Conservation (phyloP, 345 rosid species). For the Camelina neglecta region DNA sequence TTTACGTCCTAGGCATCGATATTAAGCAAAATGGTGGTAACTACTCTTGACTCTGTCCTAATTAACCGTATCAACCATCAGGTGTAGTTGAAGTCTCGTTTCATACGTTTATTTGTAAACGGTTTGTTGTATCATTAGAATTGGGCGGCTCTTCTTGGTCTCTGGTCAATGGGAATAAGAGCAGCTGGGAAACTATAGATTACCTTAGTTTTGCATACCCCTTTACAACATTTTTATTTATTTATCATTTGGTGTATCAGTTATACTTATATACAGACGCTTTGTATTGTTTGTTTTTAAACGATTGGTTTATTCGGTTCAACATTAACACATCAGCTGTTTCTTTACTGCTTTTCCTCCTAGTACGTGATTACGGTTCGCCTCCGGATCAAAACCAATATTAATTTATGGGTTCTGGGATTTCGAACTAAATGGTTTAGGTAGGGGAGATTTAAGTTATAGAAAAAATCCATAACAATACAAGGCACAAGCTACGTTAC, state of each 20-base stretch:
- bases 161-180: conserved; percentile 16
- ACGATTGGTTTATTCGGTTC: conserved; percentile 8
- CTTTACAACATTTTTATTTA: conserved; percentile 14
- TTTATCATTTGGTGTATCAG: conserved; percentile 9
- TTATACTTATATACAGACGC: neutral
- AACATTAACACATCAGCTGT: neutral
- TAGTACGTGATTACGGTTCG: too few species aligned
- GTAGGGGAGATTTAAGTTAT: too few species aligned
- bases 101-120: neutral
- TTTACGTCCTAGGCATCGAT: conserved; percentile 39
- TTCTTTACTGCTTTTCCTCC: neutral
- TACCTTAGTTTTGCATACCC: neutral
- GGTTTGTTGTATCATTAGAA: conserved; percentile 37
- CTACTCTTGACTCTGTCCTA: conserved; percentile 9
- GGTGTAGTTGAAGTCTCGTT: conserved; percentile 27
- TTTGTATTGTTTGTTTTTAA: conserved; percentile 21
- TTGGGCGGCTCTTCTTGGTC: conserved; percentile 19
- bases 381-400: too few species aligned
- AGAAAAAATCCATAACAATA: too few species aligned
- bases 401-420: too few species aligned
- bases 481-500: too few species aligned
- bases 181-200: conserved; percentile 27
- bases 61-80: conserved; percentile 8
- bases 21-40: conserved; percentile 19
- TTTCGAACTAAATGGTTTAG: too few species aligned